phyloP scores from a whole-genome alignment of 106 monocot species.

The Dioscorea dumetorum region DNA sequence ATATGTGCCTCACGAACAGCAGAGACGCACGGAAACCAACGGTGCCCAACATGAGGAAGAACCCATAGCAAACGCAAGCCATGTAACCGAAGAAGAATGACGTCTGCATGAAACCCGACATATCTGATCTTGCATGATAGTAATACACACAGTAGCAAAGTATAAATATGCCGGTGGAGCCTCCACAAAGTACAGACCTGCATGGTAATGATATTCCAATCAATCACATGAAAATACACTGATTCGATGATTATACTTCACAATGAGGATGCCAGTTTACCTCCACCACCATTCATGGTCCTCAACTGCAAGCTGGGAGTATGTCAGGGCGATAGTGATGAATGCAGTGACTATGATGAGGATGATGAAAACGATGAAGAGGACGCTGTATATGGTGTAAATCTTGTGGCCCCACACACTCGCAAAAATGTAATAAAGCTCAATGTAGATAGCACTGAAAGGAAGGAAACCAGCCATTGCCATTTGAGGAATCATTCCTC shows the following conservation, averaged over 20 bases:
- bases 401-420: conserved; percentile 10
- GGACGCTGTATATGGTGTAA: conserved; percentile 15
- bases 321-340: conserved; percentile 12
- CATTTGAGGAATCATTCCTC: conserved; percentile 9
- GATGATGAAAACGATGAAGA: conserved; percentile 8
- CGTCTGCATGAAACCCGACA: conserved; percentile 52
- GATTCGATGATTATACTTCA: no score
- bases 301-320: conserved; percentile 12
- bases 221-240: background rate
- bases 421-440: conserved; percentile 11
- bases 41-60: conserved; percentile 51
- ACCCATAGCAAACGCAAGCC: conserved; percentile 50
- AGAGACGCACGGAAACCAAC: conserved; percentile 37
- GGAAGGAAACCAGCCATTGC: conserved; percentile 13
- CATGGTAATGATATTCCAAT: background rate
- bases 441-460: conserved; percentile 12
- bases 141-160: conserved; percentile 42
- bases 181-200: conserved; percentile 3
- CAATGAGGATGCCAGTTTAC: background rate
- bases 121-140: conserved; percentile 36
- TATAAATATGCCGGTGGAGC: conserved; percentile 39
- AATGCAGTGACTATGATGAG: conserved; percentile 13
- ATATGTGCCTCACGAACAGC: conserved; percentile 26
- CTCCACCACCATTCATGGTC: conserved; percentile 24
- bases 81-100: conserved; percentile 48